A percentile compares a stretch with the other conserved stretches of the same genome.
These are phyloP conservation scores for Colletotrichum spinosum DNA, from an alignment of 2,329 filamentous ascomycete genomes.

Conservation along the genomic window DNA sequence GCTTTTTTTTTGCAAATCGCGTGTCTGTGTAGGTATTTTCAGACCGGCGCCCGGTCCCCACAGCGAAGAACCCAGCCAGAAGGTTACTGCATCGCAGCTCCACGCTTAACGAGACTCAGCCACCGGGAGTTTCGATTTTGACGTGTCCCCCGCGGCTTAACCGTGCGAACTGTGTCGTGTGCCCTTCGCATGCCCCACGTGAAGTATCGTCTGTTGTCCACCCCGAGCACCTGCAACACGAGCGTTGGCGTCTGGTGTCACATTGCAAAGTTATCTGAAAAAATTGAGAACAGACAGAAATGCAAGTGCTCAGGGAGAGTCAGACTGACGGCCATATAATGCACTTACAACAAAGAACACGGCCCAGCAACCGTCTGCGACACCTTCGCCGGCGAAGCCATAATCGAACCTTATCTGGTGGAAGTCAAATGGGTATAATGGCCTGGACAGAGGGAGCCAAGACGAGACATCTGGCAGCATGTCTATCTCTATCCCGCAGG, in stretches of 20 bases:
- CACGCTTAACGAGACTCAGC: constrained; percentile 29
- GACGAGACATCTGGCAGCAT: neutral
- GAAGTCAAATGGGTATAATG: neutral
- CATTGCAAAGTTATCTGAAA: constrained; percentile 1
- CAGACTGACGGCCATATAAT: neutral
- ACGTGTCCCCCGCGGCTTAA: constrained; percentile 15
- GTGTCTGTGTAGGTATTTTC: neutral
- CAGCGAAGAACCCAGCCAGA: constrained; percentile 24
- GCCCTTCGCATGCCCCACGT: constrained; percentile 17
- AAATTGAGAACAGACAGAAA: constrained; percentile 12
- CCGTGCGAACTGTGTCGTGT: constrained; percentile 11
- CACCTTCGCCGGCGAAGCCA: too few relatives aligned
- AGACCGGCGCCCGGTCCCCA: constrained; percentile 23
- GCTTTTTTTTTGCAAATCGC: too few relatives aligned
- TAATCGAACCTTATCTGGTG: constrained; percentile 2
- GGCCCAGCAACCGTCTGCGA: too few relatives aligned
- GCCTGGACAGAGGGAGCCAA: neutral
- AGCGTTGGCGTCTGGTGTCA: constrained; percentile 16
- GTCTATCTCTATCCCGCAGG: neutral
- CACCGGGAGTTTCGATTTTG: constrained; percentile 24
- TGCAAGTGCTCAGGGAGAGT: constrained; percentile 6
- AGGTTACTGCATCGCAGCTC: constrained; percentile 22
- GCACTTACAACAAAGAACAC: neutral
- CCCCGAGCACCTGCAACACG: constrained; percentile 25
- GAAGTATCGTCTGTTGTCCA: constrained; percentile 11